These are phyloP conservation scores for Eremothecium cymbalariae DNA, from an alignment of 1,139 yeast genomes.

Conservation along the genomic window DNA sequence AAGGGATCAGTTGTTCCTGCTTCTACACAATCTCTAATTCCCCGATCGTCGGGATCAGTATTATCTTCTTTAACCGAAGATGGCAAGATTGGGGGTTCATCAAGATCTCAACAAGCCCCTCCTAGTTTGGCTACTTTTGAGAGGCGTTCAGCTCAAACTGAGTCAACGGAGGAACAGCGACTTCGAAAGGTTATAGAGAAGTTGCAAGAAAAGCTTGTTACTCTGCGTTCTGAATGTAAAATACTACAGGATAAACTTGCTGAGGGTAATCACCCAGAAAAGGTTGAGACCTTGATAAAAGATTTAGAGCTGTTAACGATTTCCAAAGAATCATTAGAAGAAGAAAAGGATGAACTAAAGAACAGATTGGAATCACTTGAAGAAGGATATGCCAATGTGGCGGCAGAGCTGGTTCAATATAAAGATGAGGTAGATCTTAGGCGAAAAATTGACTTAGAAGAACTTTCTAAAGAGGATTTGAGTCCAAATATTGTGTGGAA, in stretches of 20 bases:
- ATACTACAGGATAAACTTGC: constrained; percentile 29
- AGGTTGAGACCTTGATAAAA: constrained; percentile 34
- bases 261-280: constrained; percentile 14
- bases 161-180: background rate
- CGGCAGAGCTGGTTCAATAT: constrained; percentile 37
- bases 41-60: too few species aligned
- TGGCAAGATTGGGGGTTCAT: too few species aligned
- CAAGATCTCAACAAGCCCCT: too few species aligned
- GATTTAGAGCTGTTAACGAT: constrained; percentile 45
- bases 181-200: constrained; percentile 37
- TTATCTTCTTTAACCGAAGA: too few species aligned
- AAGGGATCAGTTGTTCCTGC: too few species aligned
- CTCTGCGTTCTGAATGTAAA: constrained; percentile 26
- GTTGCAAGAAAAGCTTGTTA: constrained; percentile 36
- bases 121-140: too few species aligned
- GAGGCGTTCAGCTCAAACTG: too few species aligned
- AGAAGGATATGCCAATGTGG: constrained; percentile 35
- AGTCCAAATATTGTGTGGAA: constrained; percentile 26
- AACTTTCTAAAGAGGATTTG: constrained; percentile 18
- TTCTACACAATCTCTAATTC: too few species aligned
- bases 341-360: constrained; percentile 36
- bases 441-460: constrained; percentile 31
- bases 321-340: constrained; percentile 47
- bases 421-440: constrained; percentile 42
- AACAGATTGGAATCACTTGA: constrained; percentile 31